A percentile compares a stretch with the other conserved stretches of the same genome.
Conservation (phyloP, 129 eudicot genomes). For the Apium graveolens region DNA sequence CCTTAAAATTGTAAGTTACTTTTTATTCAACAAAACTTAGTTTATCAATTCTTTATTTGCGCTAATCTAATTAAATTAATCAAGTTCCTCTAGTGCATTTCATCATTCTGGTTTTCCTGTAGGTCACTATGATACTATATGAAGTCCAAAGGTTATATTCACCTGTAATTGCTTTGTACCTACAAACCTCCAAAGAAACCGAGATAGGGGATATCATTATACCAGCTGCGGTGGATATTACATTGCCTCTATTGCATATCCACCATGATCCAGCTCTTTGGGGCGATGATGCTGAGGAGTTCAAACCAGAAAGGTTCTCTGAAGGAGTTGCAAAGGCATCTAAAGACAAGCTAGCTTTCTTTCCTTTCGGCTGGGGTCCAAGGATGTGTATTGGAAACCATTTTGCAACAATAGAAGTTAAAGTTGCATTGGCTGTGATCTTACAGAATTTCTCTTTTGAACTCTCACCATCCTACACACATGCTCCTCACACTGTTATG, state of each 20-base stretch:
- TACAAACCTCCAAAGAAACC: constrained; percentile 29
- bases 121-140: constrained; percentile 62
- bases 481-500: constrained; percentile 47
- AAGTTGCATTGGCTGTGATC: constrained; percentile 53
- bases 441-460: constrained; percentile 44
- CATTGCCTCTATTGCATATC: constrained; percentile 30
- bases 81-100: background rate
- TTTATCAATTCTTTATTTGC: background rate
- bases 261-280: constrained; percentile 46
- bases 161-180: constrained; percentile 45
- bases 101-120: constrained; percentile 2
- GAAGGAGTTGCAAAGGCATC: constrained; percentile 49
- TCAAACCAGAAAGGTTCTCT: constrained; percentile 55
- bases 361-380: constrained; percentile 74
- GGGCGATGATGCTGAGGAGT: constrained; percentile 57
- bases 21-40: background rate
- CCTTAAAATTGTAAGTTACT: constrained; percentile 31
- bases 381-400: constrained; percentile 57
- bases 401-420: constrained; percentile 51
- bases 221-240: constrained; percentile 38
- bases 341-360: constrained; percentile 31
- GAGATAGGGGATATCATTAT: constrained; percentile 32
- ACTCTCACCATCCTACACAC: constrained; percentile 53
- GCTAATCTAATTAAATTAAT: background rate
- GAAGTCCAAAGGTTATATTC: constrained; percentile 66